A percentile compares a stretch with the other conserved stretches of the same genome.
These are phyloP conservation scores for Cladosporium halotolerans DNA, from an alignment of 2,329 filamentous ascomycete species.

Conservation along the genomic window DNA sequence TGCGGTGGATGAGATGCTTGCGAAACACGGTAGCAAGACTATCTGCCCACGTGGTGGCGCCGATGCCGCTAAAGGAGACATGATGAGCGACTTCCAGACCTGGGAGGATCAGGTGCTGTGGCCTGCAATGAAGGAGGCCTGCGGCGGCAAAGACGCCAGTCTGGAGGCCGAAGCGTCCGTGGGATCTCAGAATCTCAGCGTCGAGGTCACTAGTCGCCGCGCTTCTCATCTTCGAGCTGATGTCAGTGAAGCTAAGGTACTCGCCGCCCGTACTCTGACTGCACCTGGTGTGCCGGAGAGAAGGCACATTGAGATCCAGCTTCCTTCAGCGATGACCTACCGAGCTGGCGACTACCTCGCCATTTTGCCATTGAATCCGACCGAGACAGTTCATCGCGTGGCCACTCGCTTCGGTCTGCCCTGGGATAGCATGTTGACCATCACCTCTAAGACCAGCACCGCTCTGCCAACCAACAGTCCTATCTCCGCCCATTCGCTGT, in stretches of 20 bases:
- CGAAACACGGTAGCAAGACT: slow-evolving; percentile 44
- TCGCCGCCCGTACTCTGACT: slow-evolving; percentile 49
- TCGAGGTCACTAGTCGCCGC: slow-evolving; percentile 50
- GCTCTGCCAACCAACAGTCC: slow-evolving; percentile 57
- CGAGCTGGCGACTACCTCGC: slow-evolving; percentile 71
- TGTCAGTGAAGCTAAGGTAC: slow-evolving; percentile 55
- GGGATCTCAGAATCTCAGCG: slow-evolving; percentile 37
- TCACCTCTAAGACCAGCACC: slow-evolving; percentile 52
- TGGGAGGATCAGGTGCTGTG: slow-evolving; percentile 59
- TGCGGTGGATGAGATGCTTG: slow-evolving; percentile 51
- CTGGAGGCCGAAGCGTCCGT: slow-evolving; percentile 12
- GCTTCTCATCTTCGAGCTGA: slow-evolving; percentile 57
- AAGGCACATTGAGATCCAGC: slow-evolving; percentile 44
- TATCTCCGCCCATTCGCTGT: slow-evolving; percentile 56
- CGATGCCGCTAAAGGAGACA: slow-evolving; percentile 57
- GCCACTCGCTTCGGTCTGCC: slow-evolving; percentile 60
- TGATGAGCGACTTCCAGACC: slow-evolving; percentile 61
- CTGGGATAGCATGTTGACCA: slow-evolving; percentile 53
- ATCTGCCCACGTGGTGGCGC: slow-evolving; percentile 49
- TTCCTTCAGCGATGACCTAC: slow-evolving; percentile 52
- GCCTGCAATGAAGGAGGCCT: slow-evolving; percentile 42
- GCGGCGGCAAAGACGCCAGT: slow-evolving; percentile 19
- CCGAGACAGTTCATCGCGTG: slow-evolving; percentile 54
- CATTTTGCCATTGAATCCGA: slow-evolving; percentile 64
- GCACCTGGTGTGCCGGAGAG: slow-evolving; percentile 50